Evolutionary conservation across 2,329 filamentous ascomycete genomes (phyloP).

Genomic region (Macrophomina tecta): DNA sequence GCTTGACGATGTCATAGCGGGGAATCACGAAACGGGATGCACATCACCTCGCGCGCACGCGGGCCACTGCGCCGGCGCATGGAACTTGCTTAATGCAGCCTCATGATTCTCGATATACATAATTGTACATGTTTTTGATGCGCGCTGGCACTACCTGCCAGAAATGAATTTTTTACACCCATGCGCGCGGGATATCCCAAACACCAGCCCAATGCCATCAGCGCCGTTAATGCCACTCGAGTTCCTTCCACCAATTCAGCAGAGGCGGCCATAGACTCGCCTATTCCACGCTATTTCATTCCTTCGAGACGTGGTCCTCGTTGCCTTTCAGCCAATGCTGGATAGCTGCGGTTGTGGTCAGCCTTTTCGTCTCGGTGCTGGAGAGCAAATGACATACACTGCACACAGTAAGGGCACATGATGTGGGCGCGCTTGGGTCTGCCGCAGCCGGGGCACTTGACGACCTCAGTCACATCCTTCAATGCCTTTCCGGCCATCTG

Average conservation of each 20-base stretch:
- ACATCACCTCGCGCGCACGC: slow-evolving; percentile 13
- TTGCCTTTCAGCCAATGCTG: slow-evolving; percentile 27
- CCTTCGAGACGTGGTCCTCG: slow-evolving; percentile 8
- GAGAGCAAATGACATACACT: slow-evolving; percentile 63
- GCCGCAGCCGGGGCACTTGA: slow-evolving; percentile 89
- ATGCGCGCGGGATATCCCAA: slow-evolving; percentile 20
- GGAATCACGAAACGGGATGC: slow-evolving; percentile 22
- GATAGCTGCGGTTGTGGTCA: slow-evolving; percentile 16
- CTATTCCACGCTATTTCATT: not conserved
- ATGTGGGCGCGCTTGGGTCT: slow-evolving; percentile 86
- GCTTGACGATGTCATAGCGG: slow-evolving; percentile 28
- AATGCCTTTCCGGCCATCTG: slow-evolving; percentile 95
- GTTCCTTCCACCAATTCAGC: not conserved
- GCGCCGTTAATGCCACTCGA: slow-evolving; percentile 24
- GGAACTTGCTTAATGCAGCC: not conserved
- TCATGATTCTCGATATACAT: slow-evolving; percentile 7
- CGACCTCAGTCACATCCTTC: slow-evolving; percentile 86
- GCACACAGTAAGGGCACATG: slow-evolving; percentile 84
- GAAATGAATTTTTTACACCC: slow-evolving; percentile 8
- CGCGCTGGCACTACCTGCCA: not conserved
- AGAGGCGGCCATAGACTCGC: not conserved
- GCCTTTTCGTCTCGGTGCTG: not conserved
- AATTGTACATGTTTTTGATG: slow-evolving; percentile 13
- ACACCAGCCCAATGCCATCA: slow-evolving; percentile 27
- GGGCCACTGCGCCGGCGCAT: not conserved